These are phyloP conservation scores for Syzygium aqueum DNA, from an alignment of 345 rosid species.

Conservation along the genomic window DNA sequence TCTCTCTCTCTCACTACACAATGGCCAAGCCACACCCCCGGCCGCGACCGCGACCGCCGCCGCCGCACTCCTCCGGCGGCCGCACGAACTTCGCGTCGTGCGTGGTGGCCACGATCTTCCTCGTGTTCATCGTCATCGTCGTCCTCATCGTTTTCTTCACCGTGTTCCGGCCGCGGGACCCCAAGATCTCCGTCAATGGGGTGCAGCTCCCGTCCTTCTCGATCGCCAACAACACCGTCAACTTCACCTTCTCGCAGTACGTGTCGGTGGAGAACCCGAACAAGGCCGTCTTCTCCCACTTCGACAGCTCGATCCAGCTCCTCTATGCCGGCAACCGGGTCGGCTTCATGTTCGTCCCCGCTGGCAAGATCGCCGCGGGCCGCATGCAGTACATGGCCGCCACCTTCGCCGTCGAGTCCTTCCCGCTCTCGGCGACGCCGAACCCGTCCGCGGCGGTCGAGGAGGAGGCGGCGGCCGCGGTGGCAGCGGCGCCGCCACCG, in stretches of 20 bases:
- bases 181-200: slow-evolving; percentile 77
- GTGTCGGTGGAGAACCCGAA: slow-evolving; percentile 81
- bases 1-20: background rate
- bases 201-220: slow-evolving; percentile 94
- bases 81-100: slow-evolving; percentile 91
- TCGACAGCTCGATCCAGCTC: slow-evolving; percentile 87
- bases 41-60: background rate
- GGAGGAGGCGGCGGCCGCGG: slow-evolving; percentile 45
- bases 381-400: slow-evolving; percentile 89
- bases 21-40: background rate
- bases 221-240: slow-evolving; percentile 70
- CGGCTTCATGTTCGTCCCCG: slow-evolving; percentile 98
- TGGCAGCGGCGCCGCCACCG: slow-evolving; percentile 31
- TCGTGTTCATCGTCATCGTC: slow-evolving; percentile 52
- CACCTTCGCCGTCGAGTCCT: slow-evolving; percentile 78
- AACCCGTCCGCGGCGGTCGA: slow-evolving; percentile 10
- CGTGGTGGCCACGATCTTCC: slow-evolving; percentile 79
- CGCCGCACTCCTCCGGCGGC: slow-evolving; percentile 27
- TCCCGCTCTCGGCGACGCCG: slow-evolving; percentile 37
- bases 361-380: slow-evolving; percentile 77
- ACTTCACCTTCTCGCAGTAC: slow-evolving; percentile 88
- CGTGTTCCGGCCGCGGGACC: slow-evolving; percentile 82
- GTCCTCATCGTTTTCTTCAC: slow-evolving; percentile 83
- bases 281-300: slow-evolving; percentile 82
- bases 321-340: slow-evolving; percentile 78